Percentiles rank a stretch among this genome's conserved stretches.
These are phyloP conservation scores for Phycomyces nitens DNA, from an alignment of 192 early-diverging fungal species.

Conservation along the genomic window DNA sequence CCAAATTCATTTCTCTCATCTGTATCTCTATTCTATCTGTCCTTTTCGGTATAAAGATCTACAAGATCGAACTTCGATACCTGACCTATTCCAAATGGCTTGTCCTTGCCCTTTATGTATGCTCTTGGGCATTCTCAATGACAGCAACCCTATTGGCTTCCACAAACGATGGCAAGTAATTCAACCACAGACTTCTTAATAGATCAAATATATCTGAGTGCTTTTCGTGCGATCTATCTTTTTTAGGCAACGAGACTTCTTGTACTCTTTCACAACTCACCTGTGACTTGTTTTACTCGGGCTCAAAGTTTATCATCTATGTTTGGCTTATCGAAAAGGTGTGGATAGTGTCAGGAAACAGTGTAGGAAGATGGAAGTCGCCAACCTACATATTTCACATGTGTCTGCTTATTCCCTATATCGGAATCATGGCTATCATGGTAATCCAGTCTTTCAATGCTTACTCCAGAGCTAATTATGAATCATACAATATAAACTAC, in stretches of 20 bases:
- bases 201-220: neutral
- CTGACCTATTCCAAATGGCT: slow-evolving; percentile 36
- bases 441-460: neutral
- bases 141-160: slow-evolving; percentile 34
- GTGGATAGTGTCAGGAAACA: slow-evolving; percentile 26
- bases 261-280: slow-evolving; percentile 37
- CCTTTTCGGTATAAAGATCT: slow-evolving; percentile 31
- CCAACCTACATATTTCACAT: slow-evolving; percentile 30
- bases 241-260: slow-evolving; percentile 31
- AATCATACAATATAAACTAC: too few relatives aligned
- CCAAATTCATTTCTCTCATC: slow-evolving; percentile 22
- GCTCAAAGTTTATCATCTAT: slow-evolving; percentile 44
- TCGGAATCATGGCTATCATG: slow-evolving; percentile 15
- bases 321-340: slow-evolving; percentile 38
- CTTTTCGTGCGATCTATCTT: neutral
- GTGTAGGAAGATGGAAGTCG: slow-evolving; percentile 21
- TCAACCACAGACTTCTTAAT: neutral
- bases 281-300: slow-evolving; percentile 44
- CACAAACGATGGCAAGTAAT: slow-evolving; percentile 40
- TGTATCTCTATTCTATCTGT: slow-evolving; percentile 18
- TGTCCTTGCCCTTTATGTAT: slow-evolving; percentile 38
- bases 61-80: slow-evolving; percentile 25
- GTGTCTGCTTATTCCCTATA: slow-evolving; percentile 22
- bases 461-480: neutral
- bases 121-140: slow-evolving; percentile 44